Evolutionary conservation across 163 green algal genomes (phyloP).

Genomic region (Scenedesmus sp.): DNA sequence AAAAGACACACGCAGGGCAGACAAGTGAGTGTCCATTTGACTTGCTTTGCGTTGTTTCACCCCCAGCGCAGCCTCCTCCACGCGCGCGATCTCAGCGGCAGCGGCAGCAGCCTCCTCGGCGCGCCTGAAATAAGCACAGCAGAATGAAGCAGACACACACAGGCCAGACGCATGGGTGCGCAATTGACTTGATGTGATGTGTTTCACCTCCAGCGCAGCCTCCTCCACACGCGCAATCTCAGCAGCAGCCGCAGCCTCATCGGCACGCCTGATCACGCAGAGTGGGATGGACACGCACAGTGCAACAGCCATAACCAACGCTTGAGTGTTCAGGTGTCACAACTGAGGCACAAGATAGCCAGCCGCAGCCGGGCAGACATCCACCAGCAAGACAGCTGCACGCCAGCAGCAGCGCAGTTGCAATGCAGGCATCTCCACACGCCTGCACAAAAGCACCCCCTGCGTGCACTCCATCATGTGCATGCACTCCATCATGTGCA

Average conservation of each 20-base stretch:
- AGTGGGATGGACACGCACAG: too few species aligned
- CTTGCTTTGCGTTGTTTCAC: constrained; percentile 44
- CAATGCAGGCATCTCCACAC: neutral
- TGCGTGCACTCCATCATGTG: too few species aligned
- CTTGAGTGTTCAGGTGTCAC: too few species aligned
- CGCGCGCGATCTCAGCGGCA: constrained; percentile 46
- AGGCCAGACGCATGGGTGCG: too few species aligned
- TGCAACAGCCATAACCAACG: too few species aligned
- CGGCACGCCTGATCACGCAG: constrained; percentile 45
- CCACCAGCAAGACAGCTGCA: neutral
- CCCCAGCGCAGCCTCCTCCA: constrained; percentile 62
- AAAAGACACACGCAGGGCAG: neutral
- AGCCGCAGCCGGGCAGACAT: neutral
- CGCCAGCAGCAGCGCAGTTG: neutral
- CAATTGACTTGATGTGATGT: neutral
- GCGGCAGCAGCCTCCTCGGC: constrained; percentile 58
- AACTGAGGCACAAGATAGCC: too few species aligned
- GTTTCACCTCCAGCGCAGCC: constrained; percentile 56
- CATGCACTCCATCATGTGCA: neutral
- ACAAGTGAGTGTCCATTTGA: too few species aligned
- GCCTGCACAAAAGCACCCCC: too few species aligned
- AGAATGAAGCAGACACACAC: too few species aligned
- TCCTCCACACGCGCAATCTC: constrained; percentile 64
- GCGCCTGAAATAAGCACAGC: constrained; percentile 40
- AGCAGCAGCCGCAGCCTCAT: constrained; percentile 54